phyloP scores from a whole-genome alignment of 2,329 filamentous ascomycete genomes.

The Rosellinia necatrix region DNA sequence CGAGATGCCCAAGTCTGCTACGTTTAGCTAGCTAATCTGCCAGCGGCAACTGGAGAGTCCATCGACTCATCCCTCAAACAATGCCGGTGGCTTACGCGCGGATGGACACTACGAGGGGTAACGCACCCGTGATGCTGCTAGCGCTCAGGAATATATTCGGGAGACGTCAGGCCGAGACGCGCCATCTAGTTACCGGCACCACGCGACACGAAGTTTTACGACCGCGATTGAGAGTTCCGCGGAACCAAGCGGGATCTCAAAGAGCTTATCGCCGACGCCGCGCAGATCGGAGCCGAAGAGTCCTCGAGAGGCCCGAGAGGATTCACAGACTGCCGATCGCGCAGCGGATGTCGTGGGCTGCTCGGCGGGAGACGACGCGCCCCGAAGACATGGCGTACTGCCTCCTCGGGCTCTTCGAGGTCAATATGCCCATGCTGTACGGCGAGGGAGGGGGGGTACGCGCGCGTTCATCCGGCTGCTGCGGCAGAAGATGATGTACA shows the following conservation, averaged over 20 bases:
- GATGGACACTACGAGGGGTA: constrained; percentile 30
- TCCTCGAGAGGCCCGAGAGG: background rate
- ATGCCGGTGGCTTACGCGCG: constrained; percentile 17
- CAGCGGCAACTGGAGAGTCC: background rate
- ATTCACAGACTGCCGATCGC: constrained; percentile 19
- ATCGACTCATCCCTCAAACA: background rate
- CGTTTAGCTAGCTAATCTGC: constrained; percentile 3
- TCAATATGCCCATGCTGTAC: constrained; percentile 39
- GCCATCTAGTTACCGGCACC: constrained; percentile 21
- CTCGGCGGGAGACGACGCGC: constrained; percentile 30
- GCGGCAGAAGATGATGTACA: background rate
- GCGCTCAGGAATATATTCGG: background rate
- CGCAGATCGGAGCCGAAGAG: background rate
- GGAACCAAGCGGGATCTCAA: background rate
- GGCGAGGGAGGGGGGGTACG: constrained; percentile 36
- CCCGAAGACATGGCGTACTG: constrained; percentile 37
- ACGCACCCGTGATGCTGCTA: constrained; percentile 9
- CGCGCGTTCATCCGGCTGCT: constrained; percentile 28
- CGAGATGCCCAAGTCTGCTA: constrained; percentile 12
- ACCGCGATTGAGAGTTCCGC: constrained; percentile 17
- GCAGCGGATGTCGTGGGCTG: constrained; percentile 37
- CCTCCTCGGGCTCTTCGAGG: constrained; percentile 38
- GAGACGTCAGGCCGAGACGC: background rate
- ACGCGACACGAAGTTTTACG: constrained; percentile 28
- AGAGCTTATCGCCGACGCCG: background rate